These are phyloP conservation scores for Trichoderma sp. DNA, from an alignment of 2,329 filamentous ascomycete genomes.

Conservation along the genomic window DNA sequence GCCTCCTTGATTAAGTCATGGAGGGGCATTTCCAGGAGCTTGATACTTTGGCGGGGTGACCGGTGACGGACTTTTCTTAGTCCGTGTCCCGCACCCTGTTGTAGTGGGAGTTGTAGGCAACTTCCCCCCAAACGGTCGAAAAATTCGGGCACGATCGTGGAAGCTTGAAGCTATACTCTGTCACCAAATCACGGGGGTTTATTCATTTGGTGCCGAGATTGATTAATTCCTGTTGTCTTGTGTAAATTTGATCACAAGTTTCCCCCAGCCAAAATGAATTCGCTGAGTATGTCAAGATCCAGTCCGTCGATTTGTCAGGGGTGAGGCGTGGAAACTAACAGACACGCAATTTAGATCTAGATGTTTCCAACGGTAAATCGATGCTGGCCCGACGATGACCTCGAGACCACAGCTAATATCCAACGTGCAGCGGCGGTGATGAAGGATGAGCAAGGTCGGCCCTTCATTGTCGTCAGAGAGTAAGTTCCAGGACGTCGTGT, in stretches of 20 bases:
- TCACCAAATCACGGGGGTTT: slow-evolving; percentile 30
- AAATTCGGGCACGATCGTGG: slow-evolving; percentile 36
- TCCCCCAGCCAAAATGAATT: slow-evolving; percentile 37
- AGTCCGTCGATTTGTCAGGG: slow-evolving; percentile 27
- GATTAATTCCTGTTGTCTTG: background rate
- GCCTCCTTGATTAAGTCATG: slow-evolving; percentile 18
- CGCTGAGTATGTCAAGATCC: slow-evolving; percentile 41
- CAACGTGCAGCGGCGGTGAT: slow-evolving; percentile 64
- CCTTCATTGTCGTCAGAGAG: slow-evolving; percentile 98
- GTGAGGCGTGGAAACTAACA: slow-evolving; percentile 39
- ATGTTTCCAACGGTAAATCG: slow-evolving; percentile 75
- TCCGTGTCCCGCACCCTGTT: slow-evolving; percentile 33
- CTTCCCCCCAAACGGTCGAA: slow-evolving; percentile 34
- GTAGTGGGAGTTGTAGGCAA: slow-evolving; percentile 33
- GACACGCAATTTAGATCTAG: slow-evolving; percentile 61
- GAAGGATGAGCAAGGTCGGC: slow-evolving; percentile 96
- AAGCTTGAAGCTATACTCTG: slow-evolving; percentile 35
- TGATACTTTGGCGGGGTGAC: slow-evolving; percentile 25
- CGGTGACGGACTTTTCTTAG: slow-evolving; percentile 37
- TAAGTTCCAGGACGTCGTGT: slow-evolving; percentile 49
- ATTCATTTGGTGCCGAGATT: slow-evolving; percentile 23
- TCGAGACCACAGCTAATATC: slow-evolving; percentile 25
- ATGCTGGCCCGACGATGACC: slow-evolving; percentile 10
- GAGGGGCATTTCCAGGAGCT: slow-evolving; percentile 23
- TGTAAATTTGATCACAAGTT: slow-evolving; percentile 33